Base-by-base conservation (phyloP, 257 asterid genomes). In the Catharanthus roseus region DNA sequence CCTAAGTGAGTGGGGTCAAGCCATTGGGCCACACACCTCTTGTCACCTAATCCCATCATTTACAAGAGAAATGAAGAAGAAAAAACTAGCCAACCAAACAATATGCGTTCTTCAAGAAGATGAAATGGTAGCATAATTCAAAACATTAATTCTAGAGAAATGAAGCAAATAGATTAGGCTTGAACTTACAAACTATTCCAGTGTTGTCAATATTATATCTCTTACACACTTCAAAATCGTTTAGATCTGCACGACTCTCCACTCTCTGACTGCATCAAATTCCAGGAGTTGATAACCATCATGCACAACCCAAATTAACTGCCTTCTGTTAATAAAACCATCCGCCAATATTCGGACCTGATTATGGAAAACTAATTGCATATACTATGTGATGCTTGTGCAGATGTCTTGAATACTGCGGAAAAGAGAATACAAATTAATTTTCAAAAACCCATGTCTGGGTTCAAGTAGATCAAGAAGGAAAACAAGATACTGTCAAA, bases 191-290 rank as follows among this genome's bases (percentile, higher is more conserved):
- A 65, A 90, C 87, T 77, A 90, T 84, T 72, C 98, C 98, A 0
- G 96, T 92, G 85, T 86, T 92, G 83, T 92, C 98, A 68, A 92
- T 84, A 70, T 85, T 86, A 79, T 80, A 78, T 81, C 75, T 79
- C 68, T 86, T 88, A 81, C 98, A 92, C 57, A 86, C 83, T 79
- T 86, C 85, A 74, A 87, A 92, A 77, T 92, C 97, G 71, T 73
- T 75, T 69, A 88, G 90, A 83, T 86, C 92, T 68, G 82, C 78
- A 71, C 74, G 75, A 82, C 84, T 89, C 75, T 86, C 90, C 88
- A 85, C 84, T 86, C 97, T 90, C 71, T 88, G 93, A 67, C 97
- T 92, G 96, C 95, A 82, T 66, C 44, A 68, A 70, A 72, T 72
- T 55, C 72, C 73, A 80, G 44, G 64, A 50, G 49, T 74, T 60